Conservation (phyloP, 2,329 filamentous ascomycete species). For the Fusarium citri region DNA sequence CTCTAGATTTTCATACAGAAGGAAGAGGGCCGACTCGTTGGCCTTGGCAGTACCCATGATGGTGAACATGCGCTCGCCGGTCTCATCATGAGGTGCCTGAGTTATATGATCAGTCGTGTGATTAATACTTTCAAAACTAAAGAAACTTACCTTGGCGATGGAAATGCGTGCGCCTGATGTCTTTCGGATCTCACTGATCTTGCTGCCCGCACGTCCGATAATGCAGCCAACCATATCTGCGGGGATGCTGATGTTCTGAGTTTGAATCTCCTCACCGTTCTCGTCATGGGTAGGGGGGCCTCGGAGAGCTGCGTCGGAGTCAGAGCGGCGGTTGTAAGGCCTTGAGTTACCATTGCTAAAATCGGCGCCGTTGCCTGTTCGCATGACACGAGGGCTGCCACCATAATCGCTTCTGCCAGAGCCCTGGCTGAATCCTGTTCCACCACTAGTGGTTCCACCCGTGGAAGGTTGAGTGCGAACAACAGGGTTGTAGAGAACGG, state of each 20-base stretch:
- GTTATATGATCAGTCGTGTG: constrained; percentile 8
- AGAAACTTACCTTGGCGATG: constrained; percentile 80
- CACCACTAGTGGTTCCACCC: constrained; percentile 58
- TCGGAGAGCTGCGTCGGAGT: constrained; percentile 82
- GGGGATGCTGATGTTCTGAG: constrained; percentile 99
- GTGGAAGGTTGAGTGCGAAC: constrained; percentile 80
- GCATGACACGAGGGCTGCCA: constrained; percentile 80
- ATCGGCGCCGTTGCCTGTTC: constrained; percentile 96
- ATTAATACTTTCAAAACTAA: neutral
- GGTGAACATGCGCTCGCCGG: constrained; percentile 99
- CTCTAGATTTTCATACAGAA: constrained; percentile 98
- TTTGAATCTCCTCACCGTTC: constrained; percentile 97
- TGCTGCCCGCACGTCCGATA: constrained; percentile 92
- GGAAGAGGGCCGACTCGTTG: constrained; percentile 95
- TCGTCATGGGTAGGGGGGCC: constrained; percentile 91
- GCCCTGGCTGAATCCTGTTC: constrained; percentile 53
- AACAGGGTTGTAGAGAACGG: constrained; percentile 96
- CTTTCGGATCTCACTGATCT: constrained; percentile 99
- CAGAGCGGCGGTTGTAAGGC: constrained; percentile 81
- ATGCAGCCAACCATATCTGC: constrained; percentile 99
- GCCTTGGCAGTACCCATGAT: constrained; percentile 95
- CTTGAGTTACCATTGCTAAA: constrained; percentile 84
- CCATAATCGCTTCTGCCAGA: constrained; percentile 65
- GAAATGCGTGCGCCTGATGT: constrained; percentile 96
- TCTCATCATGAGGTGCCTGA: constrained; percentile 91